These are phyloP conservation scores for Telfairia occidentalis DNA, from an alignment of 331 rosid species.

Conservation along the genomic window DNA sequence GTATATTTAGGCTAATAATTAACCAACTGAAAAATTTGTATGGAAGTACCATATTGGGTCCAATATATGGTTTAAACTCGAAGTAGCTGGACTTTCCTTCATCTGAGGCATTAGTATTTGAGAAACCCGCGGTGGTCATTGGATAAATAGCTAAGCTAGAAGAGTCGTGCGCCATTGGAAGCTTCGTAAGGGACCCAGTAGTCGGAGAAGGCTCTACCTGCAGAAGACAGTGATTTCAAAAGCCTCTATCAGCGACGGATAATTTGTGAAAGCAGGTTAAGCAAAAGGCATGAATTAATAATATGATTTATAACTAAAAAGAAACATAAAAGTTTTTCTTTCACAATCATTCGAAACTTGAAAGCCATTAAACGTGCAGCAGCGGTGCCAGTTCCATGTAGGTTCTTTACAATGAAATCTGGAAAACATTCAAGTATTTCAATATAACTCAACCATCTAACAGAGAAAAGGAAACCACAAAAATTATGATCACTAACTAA, in stretches of 20 bases:
- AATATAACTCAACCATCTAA: not conserved
- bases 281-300: not conserved
- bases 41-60: conserved; percentile 48
- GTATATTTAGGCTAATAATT: not conserved
- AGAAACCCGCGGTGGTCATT: conserved; percentile 31
- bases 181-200: conserved; percentile 68
- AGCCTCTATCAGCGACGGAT: not conserved
- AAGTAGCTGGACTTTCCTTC: conserved; percentile 55
- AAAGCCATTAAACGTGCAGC: not conserved
- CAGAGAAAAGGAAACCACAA: not conserved
- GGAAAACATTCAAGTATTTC: not conserved
- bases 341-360: not conserved
- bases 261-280: not conserved
- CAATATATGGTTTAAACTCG: conserved; percentile 51
- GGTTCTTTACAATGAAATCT: not conserved
- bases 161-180: conserved; percentile 42
- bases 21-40: conserved; percentile 20
- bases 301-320: not conserved
- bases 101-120: conserved; percentile 30
- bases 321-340: not conserved
- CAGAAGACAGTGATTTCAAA: conserved; percentile 16
- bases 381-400: not conserved
- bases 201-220: conserved; percentile 99
- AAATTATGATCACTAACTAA: not conserved
- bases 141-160: conserved; percentile 40